These are phyloP conservation scores for Cladophialophora carrionii DNA, from an alignment of 2,329 filamentous ascomycete genomes.

Conservation along the genomic window DNA sequence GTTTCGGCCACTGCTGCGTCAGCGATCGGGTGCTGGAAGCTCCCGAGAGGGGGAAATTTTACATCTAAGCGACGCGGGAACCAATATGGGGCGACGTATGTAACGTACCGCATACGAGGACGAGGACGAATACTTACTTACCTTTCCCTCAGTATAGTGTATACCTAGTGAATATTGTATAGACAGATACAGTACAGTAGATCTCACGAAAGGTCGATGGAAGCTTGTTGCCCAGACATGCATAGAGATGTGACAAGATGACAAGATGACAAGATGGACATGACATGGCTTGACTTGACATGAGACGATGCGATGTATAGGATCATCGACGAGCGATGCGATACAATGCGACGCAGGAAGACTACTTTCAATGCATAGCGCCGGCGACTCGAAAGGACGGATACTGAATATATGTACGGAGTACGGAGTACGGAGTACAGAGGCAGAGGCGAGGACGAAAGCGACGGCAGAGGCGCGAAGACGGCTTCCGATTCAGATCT, in stretches of 20 bases:
- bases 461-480: too few species aligned
- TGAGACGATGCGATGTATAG: neutral
- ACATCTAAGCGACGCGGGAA: conserved; percentile 25
- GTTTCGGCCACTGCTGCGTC: conserved; percentile 39
- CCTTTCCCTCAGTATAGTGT: neutral
- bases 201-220: neutral
- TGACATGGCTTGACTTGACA: neutral
- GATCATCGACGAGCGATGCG: neutral
- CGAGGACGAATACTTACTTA: too few species aligned
- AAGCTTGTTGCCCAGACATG: too few species aligned
- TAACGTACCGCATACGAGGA: too few species aligned
- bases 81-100: too few species aligned
- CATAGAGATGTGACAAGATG: too few species aligned
- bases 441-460: neutral
- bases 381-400: too few species aligned
- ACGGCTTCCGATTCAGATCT: too few species aligned
- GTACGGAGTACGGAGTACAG: neutral
- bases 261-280: neutral
- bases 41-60: conserved; percentile 34
- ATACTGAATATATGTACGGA: neutral
- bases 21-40: conserved; percentile 34
- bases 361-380: neutral
- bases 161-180: neutral
- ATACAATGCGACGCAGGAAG: neutral
- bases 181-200: neutral